Base-by-base conservation (phyloP, 768 basidiomycete species). In the Xanthoconium purpureum region DNA sequence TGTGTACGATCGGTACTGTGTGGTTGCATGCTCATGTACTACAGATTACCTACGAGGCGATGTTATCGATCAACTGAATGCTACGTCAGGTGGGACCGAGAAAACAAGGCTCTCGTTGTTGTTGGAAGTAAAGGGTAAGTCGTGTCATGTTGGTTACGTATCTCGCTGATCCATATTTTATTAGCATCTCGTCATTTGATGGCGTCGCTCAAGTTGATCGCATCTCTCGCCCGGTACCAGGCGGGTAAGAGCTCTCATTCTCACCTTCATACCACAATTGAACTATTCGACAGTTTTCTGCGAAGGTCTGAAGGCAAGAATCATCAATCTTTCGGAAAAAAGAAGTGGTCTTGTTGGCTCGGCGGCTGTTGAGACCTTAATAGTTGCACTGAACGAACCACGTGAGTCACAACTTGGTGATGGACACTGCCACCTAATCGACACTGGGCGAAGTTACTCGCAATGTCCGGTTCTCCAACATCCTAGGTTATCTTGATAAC, bases 111-210 rank as follows among this genome's bases (percentile, higher is more conserved):
- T 61, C 32, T 52, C 24, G 0, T 15, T 46, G 15, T 10, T 43
- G 6, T 51, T 61, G 18, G 57, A 49, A 39, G 45, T 40, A 7
- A 54, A 48, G 18, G 33, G 59, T 60, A 47, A 48, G 6, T 8
- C 2, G 7, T 17, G 1, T 37, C 8, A 17, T 44, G 1, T 33
- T 36, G 5, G 32, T n/a, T 24, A 28, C 35, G 24, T 40, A 12
- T 12, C 6, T 40, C 11, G n/a, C 15, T 45, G 49, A 52, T 44
- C 18, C 17, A 5, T 40, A 33, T 29, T 17, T 29, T 29, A 32
- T 9, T 17, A 61, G 60, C 15, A 18, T 24, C 50, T 13, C 17
- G 8, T 14, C 38, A 52, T 18, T 35, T 59, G 57, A 13, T 6
- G 18, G 42, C 47, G 0, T 36, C 47, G 11, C 57, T 61, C 1